A percentile compares a stretch with the other conserved stretches of the same genome.
Evolutionary conservation across 495 filamentous ascomycete genomes (phyloP).

Genomic region (Penicillium silybi): DNA sequence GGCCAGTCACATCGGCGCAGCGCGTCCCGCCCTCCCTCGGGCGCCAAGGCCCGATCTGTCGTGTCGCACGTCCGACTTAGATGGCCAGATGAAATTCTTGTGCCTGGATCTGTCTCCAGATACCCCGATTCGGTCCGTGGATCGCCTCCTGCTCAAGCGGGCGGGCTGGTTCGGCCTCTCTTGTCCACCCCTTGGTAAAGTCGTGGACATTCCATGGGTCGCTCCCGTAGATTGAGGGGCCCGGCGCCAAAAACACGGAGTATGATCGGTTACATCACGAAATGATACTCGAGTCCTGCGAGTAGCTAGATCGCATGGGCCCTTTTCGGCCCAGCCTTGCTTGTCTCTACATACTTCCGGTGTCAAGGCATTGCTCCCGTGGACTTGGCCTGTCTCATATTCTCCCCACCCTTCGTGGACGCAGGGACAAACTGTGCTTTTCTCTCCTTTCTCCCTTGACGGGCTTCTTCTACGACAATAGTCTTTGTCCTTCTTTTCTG

Average conservation of each 20-base stretch:
- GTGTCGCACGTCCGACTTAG: too few relatives aligned
- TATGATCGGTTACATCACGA: not conserved
- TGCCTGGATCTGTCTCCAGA: not conserved
- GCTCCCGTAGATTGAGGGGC: not conserved
- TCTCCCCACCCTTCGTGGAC: constrained; percentile 9
- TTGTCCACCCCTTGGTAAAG: not conserved
- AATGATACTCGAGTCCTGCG: constrained; percentile 2
- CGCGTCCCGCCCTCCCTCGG: constrained; percentile 10
- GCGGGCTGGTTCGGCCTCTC: not conserved
- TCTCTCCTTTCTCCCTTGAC: constrained; percentile 6
- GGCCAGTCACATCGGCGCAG: constrained; percentile 10
- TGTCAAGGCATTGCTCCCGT: not conserved
- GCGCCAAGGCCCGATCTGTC: constrained; percentile 12
- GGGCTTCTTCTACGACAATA: constrained; percentile 9
- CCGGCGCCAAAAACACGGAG: constrained; percentile 1
- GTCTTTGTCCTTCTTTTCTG: constrained; percentile 13
- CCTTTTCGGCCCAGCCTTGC: constrained; percentile 7
- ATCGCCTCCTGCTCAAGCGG: not conserved
- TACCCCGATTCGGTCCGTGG: not conserved
- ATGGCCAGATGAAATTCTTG: not conserved
- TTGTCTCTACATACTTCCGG: constrained; percentile 15
- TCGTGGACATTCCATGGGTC: constrained; percentile 1
- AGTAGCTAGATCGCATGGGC: not conserved
- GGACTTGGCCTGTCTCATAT: constrained; percentile 21
- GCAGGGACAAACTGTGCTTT: constrained; percentile 4